Evolutionary conservation across 805 yeast species (phyloP).

Genomic region (Candida fluviatilis): DNA sequence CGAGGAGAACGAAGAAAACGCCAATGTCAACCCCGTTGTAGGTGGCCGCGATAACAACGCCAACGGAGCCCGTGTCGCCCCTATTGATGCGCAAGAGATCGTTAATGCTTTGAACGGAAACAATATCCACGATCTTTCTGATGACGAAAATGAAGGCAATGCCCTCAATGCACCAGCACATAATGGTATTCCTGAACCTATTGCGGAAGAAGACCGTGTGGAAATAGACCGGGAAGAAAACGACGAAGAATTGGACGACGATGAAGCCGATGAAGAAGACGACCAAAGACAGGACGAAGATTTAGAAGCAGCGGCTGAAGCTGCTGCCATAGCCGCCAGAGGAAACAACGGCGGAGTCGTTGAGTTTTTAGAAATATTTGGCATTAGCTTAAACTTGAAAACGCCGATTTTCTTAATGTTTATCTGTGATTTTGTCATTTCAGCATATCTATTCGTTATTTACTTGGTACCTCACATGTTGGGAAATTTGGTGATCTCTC

Average conservation of each 20-base stretch:
- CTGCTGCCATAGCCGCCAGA: slow-evolving; percentile 11
- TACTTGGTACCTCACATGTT: slow-evolving; percentile 47
- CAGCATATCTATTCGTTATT: slow-evolving; percentile 35
- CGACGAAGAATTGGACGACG: slow-evolving; percentile 8
- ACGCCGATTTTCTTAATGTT: slow-evolving; percentile 34
- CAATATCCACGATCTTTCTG: not conserved
- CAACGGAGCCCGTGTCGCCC: slow-evolving; percentile 12
- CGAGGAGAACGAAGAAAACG: slow-evolving; percentile 11
- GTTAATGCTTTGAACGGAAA: slow-evolving; percentile 2
- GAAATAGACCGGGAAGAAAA: slow-evolving; percentile 12
- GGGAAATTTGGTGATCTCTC: slow-evolving; percentile 27
- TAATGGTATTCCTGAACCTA: too few relatives aligned
- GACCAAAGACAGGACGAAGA: slow-evolving; percentile 5
- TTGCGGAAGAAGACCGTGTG: slow-evolving; percentile 2
- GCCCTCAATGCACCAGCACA: not conserved
- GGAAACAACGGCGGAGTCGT: slow-evolving; percentile 17
- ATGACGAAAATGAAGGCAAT: not conserved
- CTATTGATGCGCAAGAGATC: not conserved
- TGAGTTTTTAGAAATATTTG: slow-evolving; percentile 32
- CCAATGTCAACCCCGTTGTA: slow-evolving; percentile 4
- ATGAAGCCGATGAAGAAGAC: too few relatives aligned
- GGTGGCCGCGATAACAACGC: slow-evolving; percentile 4
- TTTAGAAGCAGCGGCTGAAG: slow-evolving; percentile 9
- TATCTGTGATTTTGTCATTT: slow-evolving; percentile 26
- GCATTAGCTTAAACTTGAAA: slow-evolving; percentile 28